Conservation (phyloP, 1,284 basidiomycete species). For the Boletus albobrunnescens region DNA sequence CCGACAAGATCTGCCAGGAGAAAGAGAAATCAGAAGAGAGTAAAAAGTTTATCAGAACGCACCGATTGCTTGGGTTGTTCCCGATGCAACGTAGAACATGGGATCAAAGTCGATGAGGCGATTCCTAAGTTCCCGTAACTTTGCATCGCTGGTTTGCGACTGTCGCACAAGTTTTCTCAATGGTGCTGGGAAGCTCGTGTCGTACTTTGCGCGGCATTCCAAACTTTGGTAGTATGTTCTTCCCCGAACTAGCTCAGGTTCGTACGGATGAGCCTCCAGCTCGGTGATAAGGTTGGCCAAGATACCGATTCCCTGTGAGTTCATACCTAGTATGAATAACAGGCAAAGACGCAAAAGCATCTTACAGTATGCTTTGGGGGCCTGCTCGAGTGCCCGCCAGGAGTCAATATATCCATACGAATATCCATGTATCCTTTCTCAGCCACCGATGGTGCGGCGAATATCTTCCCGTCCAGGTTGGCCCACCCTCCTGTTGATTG, state of each 20-base stretch:
- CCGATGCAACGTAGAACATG: slow-evolving; percentile 24
- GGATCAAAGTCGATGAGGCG: slow-evolving; percentile 30
- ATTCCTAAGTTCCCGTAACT: slow-evolving; percentile 29
- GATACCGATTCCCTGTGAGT: slow-evolving; percentile 50
- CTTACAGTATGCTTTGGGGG: slow-evolving; percentile 56
- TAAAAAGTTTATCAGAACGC: not conserved
- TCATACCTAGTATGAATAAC: not conserved
- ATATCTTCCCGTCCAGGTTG: slow-evolving; percentile 36
- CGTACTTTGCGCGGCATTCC: slow-evolving; percentile 26
- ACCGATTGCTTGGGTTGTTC: slow-evolving; percentile 52
- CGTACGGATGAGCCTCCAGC: slow-evolving; percentile 47
- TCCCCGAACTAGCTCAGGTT: slow-evolving; percentile 33
- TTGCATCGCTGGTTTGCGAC: slow-evolving; percentile 29
- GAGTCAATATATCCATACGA: slow-evolving; percentile 48
- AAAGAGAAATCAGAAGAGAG: not conserved
- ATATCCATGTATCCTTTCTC: slow-evolving; percentile 68
- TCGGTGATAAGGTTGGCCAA: slow-evolving; percentile 49
- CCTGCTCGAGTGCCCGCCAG: slow-evolving; percentile 65
- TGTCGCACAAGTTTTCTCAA: slow-evolving; percentile 29
- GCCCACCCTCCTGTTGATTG: slow-evolving; percentile 32
- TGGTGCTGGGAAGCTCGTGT: slow-evolving; percentile 27
- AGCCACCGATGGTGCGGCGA: slow-evolving; percentile 50
- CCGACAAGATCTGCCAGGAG: slow-evolving; percentile 35
- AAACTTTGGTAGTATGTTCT: slow-evolving; percentile 29
- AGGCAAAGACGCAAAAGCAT: not conserved